Evolutionary conservation across 208 protist genomes (phyloP), one percentile per base, ranked within the genome.

Genomic region (Crithidia sp.): DNA sequence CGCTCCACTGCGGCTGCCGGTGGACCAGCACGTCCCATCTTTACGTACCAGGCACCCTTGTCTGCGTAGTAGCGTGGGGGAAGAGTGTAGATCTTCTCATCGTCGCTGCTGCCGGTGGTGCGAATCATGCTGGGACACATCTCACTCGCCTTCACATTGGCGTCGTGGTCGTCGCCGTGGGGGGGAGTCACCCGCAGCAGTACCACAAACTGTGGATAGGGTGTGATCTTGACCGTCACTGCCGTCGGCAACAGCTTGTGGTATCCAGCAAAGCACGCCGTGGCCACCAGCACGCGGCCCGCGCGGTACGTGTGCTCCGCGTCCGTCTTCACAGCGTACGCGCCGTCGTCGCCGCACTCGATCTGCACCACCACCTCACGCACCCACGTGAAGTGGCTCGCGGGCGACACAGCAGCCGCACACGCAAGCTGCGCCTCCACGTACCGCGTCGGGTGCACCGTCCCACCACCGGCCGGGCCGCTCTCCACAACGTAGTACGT

Each of bases 401-500:
- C 44, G n/a, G 76, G 70, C 64, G 7, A 28, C 17, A 72, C 52
- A 7, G 16, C 54, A 2, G 59, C 68, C 3, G 75, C 75, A 59
- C 61, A 58, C 52, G 17, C 44, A 12, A 73, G 66, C 74, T 79
- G 74, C 39, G 74, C 74, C 39, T 37, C 57, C 14, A 74, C 74
- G 61, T 74, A 70, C 43, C 62, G 58, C 9, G 67, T 66, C n/a
- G 74, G 74, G 62, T 79, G 60, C 67, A 79, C 74, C 14, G 74
- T 79, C 41, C 74, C 65, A 54, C 57, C 70, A 47, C 57, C 59
- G 19, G 56, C 56, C 2, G 67, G 14, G 17, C 74, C 74, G 57
- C 63, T 61, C 50, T 79, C 74, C n/a, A 56, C 58, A 17, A 79
- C 65, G 74, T 79, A 79, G 66, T 69, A 79, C 60, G 74, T 79